Evolutionary conservation across 495 filamentous ascomycete species (phyloP).

Genomic region (Talaromyces trachyspermus): DNA sequence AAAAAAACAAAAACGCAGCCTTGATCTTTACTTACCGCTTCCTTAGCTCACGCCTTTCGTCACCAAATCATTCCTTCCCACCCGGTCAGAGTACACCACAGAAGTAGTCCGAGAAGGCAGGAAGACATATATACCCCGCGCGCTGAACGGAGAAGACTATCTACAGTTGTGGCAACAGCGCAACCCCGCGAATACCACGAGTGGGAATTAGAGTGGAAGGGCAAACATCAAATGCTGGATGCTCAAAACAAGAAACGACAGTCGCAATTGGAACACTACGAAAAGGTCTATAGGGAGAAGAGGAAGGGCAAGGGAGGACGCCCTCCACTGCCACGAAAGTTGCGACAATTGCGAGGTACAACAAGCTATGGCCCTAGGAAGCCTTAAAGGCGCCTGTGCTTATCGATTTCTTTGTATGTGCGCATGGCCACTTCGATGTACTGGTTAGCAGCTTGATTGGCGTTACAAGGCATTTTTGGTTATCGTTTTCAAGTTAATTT

Average conservation of each 20-base stretch:
- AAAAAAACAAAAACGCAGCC: too few relatives aligned
- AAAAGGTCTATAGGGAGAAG: conserved; percentile 1
- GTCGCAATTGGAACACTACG: too few relatives aligned
- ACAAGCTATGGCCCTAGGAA: too few relatives aligned
- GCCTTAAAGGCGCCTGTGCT: too few relatives aligned
- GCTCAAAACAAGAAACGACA: too few relatives aligned
- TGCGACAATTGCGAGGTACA: not conserved
- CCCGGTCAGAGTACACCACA: conserved; percentile 28
- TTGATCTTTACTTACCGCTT: conserved; percentile 1
- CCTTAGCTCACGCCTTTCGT: conserved; percentile 82
- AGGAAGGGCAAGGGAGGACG: conserved; percentile 3
- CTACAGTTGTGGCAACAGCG: conserved; percentile 28
- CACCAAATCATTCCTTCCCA: conserved; percentile 50
- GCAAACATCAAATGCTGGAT: too few relatives aligned
- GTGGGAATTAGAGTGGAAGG: too few relatives aligned
- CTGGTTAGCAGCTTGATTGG: too few relatives aligned
- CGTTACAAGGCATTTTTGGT: too few relatives aligned
- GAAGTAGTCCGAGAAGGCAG: conserved; percentile 22
- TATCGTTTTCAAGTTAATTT: too few relatives aligned
- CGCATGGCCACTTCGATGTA: too few relatives aligned
- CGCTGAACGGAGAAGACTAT: conserved; percentile 30
- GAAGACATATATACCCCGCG: conserved; percentile 20
- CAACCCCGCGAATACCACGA: conserved; percentile 1
- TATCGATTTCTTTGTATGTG: too few relatives aligned
- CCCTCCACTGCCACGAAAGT: not conserved